Evolutionary conservation across 805 yeast species (phyloP), one percentile per base, ranked within the genome.

Genomic region (Myxozyma lipomycoides): DNA sequence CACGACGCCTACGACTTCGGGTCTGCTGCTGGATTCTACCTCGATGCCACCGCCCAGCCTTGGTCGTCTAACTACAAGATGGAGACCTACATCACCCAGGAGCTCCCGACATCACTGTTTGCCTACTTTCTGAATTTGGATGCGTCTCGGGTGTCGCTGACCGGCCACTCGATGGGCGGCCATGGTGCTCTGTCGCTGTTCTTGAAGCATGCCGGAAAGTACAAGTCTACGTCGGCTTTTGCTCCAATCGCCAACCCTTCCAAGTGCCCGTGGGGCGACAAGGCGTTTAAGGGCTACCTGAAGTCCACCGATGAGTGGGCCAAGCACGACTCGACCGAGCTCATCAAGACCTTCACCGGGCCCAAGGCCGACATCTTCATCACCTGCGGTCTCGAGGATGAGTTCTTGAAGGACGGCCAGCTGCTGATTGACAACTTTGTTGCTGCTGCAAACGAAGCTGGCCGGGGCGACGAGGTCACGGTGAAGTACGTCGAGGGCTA

Each of bases 101-200:
- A 91, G 66, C 74, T 91, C 52, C 83, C 83, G 35, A 69, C 70
- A 22, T 69, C 68, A 25, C 71, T 87, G 59, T 67, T 76, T 12
- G 64, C 64, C 26, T 65, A 71, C 46, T 70, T 67, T 48, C 44
- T 56, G 28, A 67, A 69, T 37, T 71, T 91, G 53, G 88, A 91
- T 67, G 34, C 61, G 23, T 66, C 70, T 36, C 82, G 78, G 37
- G 76, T 82, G 45, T 78, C 91, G 19, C 79, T 91, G 58, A 81
- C 93, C n/a, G 98, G 98, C 40, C 98, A 93, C 68, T 93, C 98
- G 1, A 93, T 93, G 98, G 98, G 98, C 45, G 98, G 98, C 0
- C 87, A 78, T 66, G 98, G 98, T 50, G 95, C 98, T 0, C 69
- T 91, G 53, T 71, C 84, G 53, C 73, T 81, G n/a, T 81, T 69